These are phyloP conservation scores for Plasmopara viticola DNA, from an alignment of 352 stramenopile genomes.

Conservation along the genomic window DNA sequence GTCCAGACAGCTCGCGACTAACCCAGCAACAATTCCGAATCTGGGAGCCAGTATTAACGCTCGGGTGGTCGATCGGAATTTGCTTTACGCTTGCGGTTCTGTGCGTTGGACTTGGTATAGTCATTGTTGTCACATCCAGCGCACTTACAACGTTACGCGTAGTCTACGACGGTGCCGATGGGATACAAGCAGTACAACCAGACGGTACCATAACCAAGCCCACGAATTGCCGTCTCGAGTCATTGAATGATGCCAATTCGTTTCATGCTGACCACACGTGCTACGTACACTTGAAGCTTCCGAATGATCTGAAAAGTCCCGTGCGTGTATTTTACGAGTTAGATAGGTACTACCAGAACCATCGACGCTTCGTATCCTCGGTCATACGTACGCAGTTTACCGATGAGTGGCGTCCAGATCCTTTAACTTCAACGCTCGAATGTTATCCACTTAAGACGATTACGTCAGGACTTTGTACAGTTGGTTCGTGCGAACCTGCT, in stretches of 20 bases:
- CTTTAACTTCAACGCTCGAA: slow-evolving; percentile 23
- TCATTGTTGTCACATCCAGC: slow-evolving; percentile 42
- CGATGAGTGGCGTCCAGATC: slow-evolving; percentile 40
- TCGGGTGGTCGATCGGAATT: slow-evolving; percentile 52
- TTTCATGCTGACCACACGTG: slow-evolving; percentile 75
- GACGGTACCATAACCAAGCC: slow-evolving; percentile 33
- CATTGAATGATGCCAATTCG: slow-evolving; percentile 36
- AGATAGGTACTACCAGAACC: slow-evolving; percentile 58
- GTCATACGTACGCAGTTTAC: slow-evolving; percentile 59
- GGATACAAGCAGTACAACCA: slow-evolving; percentile 16
- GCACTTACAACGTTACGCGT: slow-evolving; percentile 52
- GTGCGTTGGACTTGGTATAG: slow-evolving; percentile 42
- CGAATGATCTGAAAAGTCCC: slow-evolving; percentile 29
- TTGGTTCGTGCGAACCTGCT: slow-evolving; percentile 26
- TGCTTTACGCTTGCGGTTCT: slow-evolving; percentile 36
- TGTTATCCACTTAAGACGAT: slow-evolving; percentile 47
- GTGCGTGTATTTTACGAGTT: slow-evolving; percentile 65
- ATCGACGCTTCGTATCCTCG: slow-evolving; percentile 70
- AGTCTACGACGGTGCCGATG: slow-evolving; percentile 44
- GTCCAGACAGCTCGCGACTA: slow-evolving; percentile 44
- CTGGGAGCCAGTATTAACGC: slow-evolving; percentile 73
- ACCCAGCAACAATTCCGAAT: slow-evolving; percentile 61
- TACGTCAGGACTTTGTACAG: slow-evolving; percentile 32
- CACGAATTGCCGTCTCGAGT: slow-evolving; percentile 47
- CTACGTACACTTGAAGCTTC: slow-evolving; percentile 53